Percentiles rank a stretch among this genome's conserved stretches.
These are phyloP conservation scores for Boeremia exigua DNA, from an alignment of 2,329 filamentous ascomycete genomes.

Conservation along the genomic window DNA sequence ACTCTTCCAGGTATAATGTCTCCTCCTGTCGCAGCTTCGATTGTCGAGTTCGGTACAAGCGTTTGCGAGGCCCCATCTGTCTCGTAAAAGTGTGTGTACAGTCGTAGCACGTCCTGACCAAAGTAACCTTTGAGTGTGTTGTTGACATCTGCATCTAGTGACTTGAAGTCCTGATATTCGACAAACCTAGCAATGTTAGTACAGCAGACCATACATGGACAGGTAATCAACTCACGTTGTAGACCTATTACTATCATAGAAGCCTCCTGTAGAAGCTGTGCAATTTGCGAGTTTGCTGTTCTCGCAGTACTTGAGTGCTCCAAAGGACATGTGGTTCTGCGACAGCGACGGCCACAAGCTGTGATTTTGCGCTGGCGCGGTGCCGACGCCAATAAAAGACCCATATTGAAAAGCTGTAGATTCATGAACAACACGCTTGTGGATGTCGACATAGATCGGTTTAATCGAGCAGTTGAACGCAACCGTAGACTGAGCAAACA, in stretches of 20 bases:
- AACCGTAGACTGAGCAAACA: conserved; percentile 45
- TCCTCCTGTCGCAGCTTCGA: conserved; percentile 44
- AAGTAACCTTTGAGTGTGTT: conserved; percentile 34
- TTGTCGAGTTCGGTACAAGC: conserved; percentile 41
- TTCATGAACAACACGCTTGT: conserved; percentile 51
- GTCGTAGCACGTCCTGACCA: conserved; percentile 44
- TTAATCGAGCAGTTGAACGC: conserved; percentile 49
- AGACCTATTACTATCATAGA: conserved; percentile 40
- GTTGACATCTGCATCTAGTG: conserved; percentile 35
- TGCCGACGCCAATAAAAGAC: conserved; percentile 53
- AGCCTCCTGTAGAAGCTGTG: conserved; percentile 41
- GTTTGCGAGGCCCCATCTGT: conserved; percentile 47
- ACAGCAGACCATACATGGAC: background rate
- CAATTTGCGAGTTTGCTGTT: conserved; percentile 45
- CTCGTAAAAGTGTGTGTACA: conserved; percentile 52
- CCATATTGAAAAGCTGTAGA: conserved; percentile 51
- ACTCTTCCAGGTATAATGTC: conserved; percentile 43
- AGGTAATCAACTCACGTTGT: conserved; percentile 32
- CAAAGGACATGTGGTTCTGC: conserved; percentile 52
- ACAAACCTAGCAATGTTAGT: conserved; percentile 34
- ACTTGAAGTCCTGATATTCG: conserved; percentile 29
- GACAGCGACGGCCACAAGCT: conserved; percentile 53
- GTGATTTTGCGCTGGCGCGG: conserved; percentile 50
- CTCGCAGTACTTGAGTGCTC: conserved; percentile 46
- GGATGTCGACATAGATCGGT: conserved; percentile 54